Base-by-base conservation (phyloP, 805 yeast species). In the Ogataea thermomethanolica region DNA sequence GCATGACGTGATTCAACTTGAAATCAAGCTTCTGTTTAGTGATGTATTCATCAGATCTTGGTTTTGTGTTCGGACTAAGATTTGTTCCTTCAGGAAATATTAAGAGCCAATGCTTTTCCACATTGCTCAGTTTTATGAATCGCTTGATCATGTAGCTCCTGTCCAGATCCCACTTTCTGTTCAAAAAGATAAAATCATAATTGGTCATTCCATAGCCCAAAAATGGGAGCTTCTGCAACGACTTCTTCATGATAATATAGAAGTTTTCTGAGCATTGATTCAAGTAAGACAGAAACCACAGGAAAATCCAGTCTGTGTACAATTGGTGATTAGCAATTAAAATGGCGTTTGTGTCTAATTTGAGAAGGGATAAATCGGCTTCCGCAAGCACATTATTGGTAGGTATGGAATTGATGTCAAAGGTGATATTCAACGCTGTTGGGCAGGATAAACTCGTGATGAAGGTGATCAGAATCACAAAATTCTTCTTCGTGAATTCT, bases 11-110 rank as follows among this genome's bases (percentile, higher is more conserved):
- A 29, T 73, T 69, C 48, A 81, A 69, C 1, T 71, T 66, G 6
- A 39, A 34, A 7, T 75, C 69, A 25, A 65, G 66, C 5, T 69
- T 71, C 17, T 70, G 56, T 47, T 79, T 75, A 5, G 59, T 62
- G 14, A 88, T 83, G 62, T 68, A 93, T 7, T 58, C 67, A 12
- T 67, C 69, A 7, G 90, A 78, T 43, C 76, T 74, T 3, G 53
- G 64, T 34, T 77, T 70, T 2, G 96, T 87, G 44, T 76, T 73
- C 5, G 69, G 70, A 27, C 93, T 80, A 39, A 84, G 65, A 43
- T 88, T 93, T 0, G 99, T 93, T 5, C 99, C 99, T 61, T 93
- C 99, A 1, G 99, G 99, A 64, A 84, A 93, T 21, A 93, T 61
- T 15, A 90, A 64, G 33, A 93, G 60, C 71, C 83, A 79, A 47